Base-by-base conservation (phyloP, 306 rosid species). In the Ormosia semicastrata region DNA sequence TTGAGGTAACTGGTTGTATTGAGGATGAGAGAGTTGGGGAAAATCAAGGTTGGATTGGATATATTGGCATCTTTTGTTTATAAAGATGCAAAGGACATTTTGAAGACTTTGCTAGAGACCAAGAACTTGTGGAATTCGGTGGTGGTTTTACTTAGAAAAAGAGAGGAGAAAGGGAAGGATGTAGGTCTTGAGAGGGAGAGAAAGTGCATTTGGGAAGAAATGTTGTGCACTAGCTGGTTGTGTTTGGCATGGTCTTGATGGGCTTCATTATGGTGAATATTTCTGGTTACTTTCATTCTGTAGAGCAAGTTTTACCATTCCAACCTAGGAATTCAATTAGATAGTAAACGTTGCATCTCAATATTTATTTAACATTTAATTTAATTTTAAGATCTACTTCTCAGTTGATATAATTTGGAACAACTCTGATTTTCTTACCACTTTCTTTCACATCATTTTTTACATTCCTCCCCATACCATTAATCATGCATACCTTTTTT, bases 211-310 rank as follows among this genome's bases (percentile, higher is more conserved):
- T 53, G 66, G 84, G 52, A 74, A 44, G 34, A 40, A 63, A 9
- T 86, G 85, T 71, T 60, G 86, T 84, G 89, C 84, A 53, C 1
- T 86, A 84, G 73, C 71, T 40, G 34, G 50, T 46, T 64, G 63
- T 81, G 18, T 30, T 89, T 71, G 93, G 93, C 0, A 82, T 89
- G 82, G 46, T 71, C 64, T 68, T 90, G 29, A 85, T 86, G 87
- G 81, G 78, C 1, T 81, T 80, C 65, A 64, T 76, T 15, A 71
- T 88, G 81, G 53, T 78, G 10, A 70, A 44, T 67, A 12, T 83
- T 30, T 80, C 80, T 66, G 75, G 65, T 41, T 80, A 86, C 66
- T 88, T 87, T 82, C 36, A 50, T 59, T 29, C 8, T 58, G 82
- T 39, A 24, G 76, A 77, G 5, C 59, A 12, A 47, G 75, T 24